Base-by-base conservation (phyloP, 2,329 filamentous ascomycete genomes). In the Colletotrichum simmondsii region DNA sequence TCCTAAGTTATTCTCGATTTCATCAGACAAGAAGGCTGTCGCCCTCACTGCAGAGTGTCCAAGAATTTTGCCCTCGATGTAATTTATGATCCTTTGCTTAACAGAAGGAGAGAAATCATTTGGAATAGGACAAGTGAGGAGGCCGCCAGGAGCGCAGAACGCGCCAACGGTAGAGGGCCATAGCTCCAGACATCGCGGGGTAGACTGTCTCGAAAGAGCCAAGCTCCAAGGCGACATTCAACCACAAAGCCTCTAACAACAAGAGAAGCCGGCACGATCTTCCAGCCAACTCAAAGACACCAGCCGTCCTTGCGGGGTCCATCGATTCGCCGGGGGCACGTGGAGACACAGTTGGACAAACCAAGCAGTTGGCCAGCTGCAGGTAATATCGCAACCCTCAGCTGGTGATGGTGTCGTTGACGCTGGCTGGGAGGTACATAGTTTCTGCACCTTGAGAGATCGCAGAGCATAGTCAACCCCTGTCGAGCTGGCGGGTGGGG, bases 401-500 rank as follows among this genome's bases (percentile, higher is more conserved):
- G 60, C 60, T 53, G 46, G 42, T 24, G 60, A 52, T 53, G 28
- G 60, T 35, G 37, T 42, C 16, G 37, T 42, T 42, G 37, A 7
- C 37, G 14, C 37, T 7, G 37, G 16, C 14, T 42, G 16, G 37
- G 14, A 42, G 37, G 37, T 16, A 14, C 16, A 11, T 32, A 42
- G 37, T 42, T 12, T n/a, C 26, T 22, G 42, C 12, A 54, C 28
- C 24, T 19, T 30, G 35, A 54, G 32, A 53, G 22, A 22, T 16
- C 49, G 49, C 49, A 64, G 22, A 16, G 61, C 49, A 30, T 30
- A 64, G 26, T 11, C 10, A 54, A 16, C 28, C 35, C 60, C 60
- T 64, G 62, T 56, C 62, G 19, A 64, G 62, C 62, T 64, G 60
- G 49, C 12, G 52, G 61, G 61, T 64, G 49, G 49, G 49, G n/a